Conservation (phyloP, 2,329 filamentous ascomycete species). For the Chaetomium globosum region DNA sequence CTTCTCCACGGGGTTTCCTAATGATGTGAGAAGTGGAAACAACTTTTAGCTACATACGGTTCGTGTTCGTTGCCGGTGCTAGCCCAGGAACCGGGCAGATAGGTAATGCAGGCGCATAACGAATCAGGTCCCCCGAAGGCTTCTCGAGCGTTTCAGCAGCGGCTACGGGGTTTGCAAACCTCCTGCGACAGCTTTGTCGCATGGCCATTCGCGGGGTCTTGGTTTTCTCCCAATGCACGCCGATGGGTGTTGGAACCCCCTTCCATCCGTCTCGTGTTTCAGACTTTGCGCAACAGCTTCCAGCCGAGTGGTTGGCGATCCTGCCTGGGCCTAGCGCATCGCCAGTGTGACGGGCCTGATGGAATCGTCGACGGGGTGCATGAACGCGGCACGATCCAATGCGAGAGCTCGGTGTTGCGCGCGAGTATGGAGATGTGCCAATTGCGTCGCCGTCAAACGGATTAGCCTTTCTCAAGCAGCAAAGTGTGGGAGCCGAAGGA, state of each 20-base stretch:
- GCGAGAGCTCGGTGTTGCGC: constrained; percentile 29
- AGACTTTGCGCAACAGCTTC: constrained; percentile 30
- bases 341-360: constrained; percentile 18
- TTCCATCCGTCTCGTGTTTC: constrained; percentile 24
- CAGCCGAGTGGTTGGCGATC: constrained; percentile 27
- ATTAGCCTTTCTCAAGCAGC: background rate
- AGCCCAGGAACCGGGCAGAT: constrained; percentile 18
- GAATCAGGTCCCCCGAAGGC: constrained; percentile 23
- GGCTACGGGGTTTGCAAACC: constrained; percentile 6
- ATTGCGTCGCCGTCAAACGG: background rate
- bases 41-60: background rate
- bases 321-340: constrained; percentile 28
- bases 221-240: constrained; percentile 8
- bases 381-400: constrained; percentile 35
- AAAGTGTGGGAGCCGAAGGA: background rate
- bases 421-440: constrained; percentile 19
- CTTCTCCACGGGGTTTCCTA: background rate
- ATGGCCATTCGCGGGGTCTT: constrained; percentile 22
- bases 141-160: constrained; percentile 32
- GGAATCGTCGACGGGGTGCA: constrained; percentile 27
- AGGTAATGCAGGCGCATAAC: constrained; percentile 19
- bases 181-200: constrained; percentile 18
- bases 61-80: constrained; percentile 2
- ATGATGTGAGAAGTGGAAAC: background rate
- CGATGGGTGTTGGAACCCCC: constrained; percentile 10